These are phyloP conservation scores for Quercus robur DNA, from an alignment of 306 rosid species.

Conservation along the genomic window DNA sequence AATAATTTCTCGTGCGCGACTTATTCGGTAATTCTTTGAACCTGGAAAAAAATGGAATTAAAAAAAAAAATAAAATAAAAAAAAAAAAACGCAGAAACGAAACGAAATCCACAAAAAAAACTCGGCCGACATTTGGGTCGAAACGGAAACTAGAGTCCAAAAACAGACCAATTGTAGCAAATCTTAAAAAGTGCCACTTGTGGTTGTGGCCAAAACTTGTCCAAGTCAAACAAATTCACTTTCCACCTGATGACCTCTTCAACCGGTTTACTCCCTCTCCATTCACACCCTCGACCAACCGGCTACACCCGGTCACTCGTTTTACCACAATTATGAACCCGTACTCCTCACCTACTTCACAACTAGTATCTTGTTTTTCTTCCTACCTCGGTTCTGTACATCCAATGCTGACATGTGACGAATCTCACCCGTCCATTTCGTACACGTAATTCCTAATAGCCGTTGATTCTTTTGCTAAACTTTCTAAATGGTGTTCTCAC, in stretches of 20 bases:
- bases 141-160: slow-evolving; percentile 23
- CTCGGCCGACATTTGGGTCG: slow-evolving; percentile 48
- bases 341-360: slow-evolving; percentile 21
- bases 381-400: slow-evolving; percentile 1
- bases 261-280: background rate
- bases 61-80: too few species aligned
- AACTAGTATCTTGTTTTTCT: background rate
- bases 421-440: slow-evolving; percentile 21
- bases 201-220: slow-evolving; percentile 45
- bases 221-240: slow-evolving; percentile 38
- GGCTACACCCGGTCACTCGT: slow-evolving; percentile 28
- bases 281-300: background rate
- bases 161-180: slow-evolving; percentile 27
- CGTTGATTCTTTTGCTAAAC: background rate
- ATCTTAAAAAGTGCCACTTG: slow-evolving; percentile 46
- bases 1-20: too few species aligned
- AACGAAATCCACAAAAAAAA: background rate
- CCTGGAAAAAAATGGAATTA: too few species aligned
- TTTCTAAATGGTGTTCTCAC: background rate
- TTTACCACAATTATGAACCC: slow-evolving; percentile 4
- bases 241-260: slow-evolving; percentile 9
- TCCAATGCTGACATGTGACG: background rate
- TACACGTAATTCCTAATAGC: background rate
- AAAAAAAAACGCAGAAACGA: background rate
- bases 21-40: too few species aligned